A percentile compares a stretch with the other conserved stretches of the same genome.
These are phyloP conservation scores for Lactarius hatsudake DNA, from an alignment of 768 basidiomycete genomes.

Conservation along the genomic window DNA sequence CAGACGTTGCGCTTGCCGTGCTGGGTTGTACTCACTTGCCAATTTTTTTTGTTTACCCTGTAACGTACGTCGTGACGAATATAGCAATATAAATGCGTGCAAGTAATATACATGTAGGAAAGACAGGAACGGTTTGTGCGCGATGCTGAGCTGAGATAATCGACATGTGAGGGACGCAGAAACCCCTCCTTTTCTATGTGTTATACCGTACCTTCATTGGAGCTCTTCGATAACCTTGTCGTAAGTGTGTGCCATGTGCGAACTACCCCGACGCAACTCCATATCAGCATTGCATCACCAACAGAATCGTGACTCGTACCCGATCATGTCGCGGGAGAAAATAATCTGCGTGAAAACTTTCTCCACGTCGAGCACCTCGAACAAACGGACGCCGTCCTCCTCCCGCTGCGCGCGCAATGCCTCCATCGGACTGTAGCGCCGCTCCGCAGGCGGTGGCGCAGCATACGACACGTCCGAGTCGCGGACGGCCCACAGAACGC, in stretches of 20 bases:
- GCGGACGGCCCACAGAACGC: slow-evolving; percentile 76
- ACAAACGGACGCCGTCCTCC: slow-evolving; percentile 61
- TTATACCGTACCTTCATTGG: not conserved
- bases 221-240: slow-evolving; percentile 72
- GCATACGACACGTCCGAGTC: slow-evolving; percentile 66
- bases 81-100: slow-evolving; percentile 2
- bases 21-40: not conserved
- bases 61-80: slow-evolving; percentile 10
- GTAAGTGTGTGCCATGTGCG: slow-evolving; percentile 80
- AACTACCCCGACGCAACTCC: slow-evolving; percentile 38
- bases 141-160: not conserved
- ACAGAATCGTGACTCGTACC: slow-evolving; percentile 41
- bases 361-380: slow-evolving; percentile 75
- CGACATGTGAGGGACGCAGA: not conserved
- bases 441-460: slow-evolving; percentile 36
- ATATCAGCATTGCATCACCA: slow-evolving; percentile 4
- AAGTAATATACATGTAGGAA: not conserved
- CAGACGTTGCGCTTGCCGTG: not conserved
- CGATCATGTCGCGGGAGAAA: slow-evolving; percentile 81
- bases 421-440: slow-evolving; percentile 19
- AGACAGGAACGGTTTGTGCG: not conserved
- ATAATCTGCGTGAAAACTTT: slow-evolving; percentile 77
- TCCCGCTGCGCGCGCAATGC: slow-evolving; percentile 30
- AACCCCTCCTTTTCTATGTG: not conserved
- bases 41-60: not conserved